These are phyloP conservation scores for Lyophyllum semitale DNA, from an alignment of 768 basidiomycete species.

Conservation along the genomic window DNA sequence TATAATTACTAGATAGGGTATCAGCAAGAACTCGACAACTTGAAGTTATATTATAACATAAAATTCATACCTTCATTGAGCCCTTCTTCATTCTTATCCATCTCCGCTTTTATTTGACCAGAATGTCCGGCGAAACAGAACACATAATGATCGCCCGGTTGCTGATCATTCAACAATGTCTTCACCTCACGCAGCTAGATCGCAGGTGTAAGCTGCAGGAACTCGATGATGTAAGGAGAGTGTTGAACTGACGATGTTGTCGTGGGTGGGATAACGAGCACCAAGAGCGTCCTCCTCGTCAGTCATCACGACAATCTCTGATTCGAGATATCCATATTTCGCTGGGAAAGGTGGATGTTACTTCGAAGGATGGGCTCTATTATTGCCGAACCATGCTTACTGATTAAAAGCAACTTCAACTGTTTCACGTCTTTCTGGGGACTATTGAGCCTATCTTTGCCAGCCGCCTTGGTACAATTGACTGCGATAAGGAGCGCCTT, in stretches of 20 bases:
- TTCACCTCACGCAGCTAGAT: background rate
- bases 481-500: conserved; percentile 8
- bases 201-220: background rate
- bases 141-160: background rate
- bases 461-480: background rate
- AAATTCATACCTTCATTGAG: background rate
- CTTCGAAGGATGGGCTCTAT: no score
- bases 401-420: background rate
- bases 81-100: background rate
- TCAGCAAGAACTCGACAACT: background rate
- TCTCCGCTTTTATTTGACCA: background rate
- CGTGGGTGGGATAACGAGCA: background rate
- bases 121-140: background rate
- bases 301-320: background rate
- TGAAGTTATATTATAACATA: background rate
- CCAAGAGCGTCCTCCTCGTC: background rate
- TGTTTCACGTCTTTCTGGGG: conserved; percentile 2
- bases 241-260: conserved; percentile 4
- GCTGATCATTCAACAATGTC: background rate
- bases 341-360: background rate
- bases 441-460: background rate
- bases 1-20: background rate
- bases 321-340: background rate
- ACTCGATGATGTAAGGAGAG: background rate
- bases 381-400: background rate